Conservation (phyloP, 2,329 filamentous ascomycete species). For the Fusarium sp. region DNA sequence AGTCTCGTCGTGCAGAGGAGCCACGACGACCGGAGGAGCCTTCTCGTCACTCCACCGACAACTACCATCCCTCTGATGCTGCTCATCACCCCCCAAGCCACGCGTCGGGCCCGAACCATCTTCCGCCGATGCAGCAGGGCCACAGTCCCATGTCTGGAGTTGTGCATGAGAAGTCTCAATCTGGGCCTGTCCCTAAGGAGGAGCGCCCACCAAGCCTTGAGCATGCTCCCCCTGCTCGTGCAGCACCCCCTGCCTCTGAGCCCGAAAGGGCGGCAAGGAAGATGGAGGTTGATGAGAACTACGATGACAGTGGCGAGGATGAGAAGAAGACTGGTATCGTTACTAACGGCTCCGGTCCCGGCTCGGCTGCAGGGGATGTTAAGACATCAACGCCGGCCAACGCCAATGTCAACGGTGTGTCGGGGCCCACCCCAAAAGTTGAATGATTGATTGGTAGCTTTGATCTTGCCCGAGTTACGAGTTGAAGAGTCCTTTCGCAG, state of each 20-base stretch:
- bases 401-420: constrained; percentile 59
- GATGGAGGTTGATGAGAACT: constrained; percentile 98
- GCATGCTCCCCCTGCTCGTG: constrained; percentile 55
- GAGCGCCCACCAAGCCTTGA: constrained; percentile 63
- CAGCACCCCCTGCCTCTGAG: constrained; percentile 69
- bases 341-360: constrained; percentile 59
- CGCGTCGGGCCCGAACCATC: constrained; percentile 63
- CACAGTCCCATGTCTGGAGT: constrained; percentile 66
- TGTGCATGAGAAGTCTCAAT: constrained; percentile 61
- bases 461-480: constrained; percentile 35
- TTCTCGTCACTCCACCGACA: constrained; percentile 79
- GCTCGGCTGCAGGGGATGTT: constrained; percentile 62
- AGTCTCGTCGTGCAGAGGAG: constrained; percentile 71
- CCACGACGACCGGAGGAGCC: constrained; percentile 68
- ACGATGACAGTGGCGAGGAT: constrained; percentile 94
- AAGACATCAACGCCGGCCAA: constrained; percentile 64
- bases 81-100: constrained; percentile 78
- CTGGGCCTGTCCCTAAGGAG: constrained; percentile 62
- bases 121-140: constrained; percentile 73
- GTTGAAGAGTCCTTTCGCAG: constrained; percentile 40
- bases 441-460: constrained; percentile 51
- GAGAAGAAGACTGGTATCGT: constrained; percentile 70
- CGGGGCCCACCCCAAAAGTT: constrained; percentile 57
- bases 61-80: constrained; percentile 91
- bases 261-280: constrained; percentile 87